Conservation (phyloP, 2,329 filamentous ascomycete species). For the Colletotrichum neosansevieriae region DNA sequence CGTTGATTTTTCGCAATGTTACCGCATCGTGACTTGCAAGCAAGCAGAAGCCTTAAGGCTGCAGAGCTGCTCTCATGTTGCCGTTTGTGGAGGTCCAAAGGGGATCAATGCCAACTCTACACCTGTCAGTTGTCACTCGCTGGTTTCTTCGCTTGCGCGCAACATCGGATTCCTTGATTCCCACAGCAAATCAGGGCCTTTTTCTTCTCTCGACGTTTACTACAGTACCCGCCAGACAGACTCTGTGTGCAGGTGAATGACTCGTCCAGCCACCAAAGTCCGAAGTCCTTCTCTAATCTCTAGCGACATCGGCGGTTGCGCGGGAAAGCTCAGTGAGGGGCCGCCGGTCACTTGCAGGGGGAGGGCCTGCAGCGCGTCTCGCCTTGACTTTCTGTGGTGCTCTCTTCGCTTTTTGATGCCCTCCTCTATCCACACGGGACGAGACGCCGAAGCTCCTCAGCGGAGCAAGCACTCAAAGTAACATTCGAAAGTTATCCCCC, state of each 20-base stretch:
- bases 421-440: slow-evolving; percentile 2
- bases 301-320: slow-evolving; percentile 37
- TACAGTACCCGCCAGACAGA: background rate
- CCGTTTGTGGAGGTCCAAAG: slow-evolving; percentile 15
- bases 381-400: slow-evolving; percentile 18
- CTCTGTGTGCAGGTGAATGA: too few species aligned
- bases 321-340: slow-evolving; percentile 35
- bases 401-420: slow-evolving; percentile 6
- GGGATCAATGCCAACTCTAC: background rate
- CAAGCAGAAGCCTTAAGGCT: slow-evolving; percentile 2
- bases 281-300: slow-evolving; percentile 10
- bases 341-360: slow-evolving; percentile 21
- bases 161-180: background rate
- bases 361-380: slow-evolving; percentile 24
- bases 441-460: background rate
- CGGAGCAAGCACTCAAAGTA: background rate
- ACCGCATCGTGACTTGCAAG: slow-evolving; percentile 8
- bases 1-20: background rate
- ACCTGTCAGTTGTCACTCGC: background rate
- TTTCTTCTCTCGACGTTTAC: background rate
- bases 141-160: slow-evolving; percentile 1
- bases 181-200: slow-evolving; percentile 5
- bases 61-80: background rate
- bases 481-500: slow-evolving; percentile 1
- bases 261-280: background rate